Base-by-base conservation (phyloP, 148 eudicot species). In the Diospyros kaki region DNA sequence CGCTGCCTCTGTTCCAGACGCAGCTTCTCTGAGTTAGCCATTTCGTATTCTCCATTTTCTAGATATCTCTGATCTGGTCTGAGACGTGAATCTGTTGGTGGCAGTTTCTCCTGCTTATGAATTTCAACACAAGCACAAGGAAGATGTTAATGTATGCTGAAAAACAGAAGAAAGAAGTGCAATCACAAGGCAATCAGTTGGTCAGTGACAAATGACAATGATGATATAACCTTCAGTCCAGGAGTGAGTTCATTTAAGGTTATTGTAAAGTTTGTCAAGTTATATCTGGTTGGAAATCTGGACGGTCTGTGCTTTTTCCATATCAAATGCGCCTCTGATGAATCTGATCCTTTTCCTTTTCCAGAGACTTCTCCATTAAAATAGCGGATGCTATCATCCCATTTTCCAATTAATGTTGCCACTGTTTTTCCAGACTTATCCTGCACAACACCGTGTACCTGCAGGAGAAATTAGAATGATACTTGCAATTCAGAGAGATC, bases 31-130 rank as follows among this genome's bases (percentile, higher is more conserved):
- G 80, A 45, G 48, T 72, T 72, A 18, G 83, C 83, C 61, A 41
- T 58, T 58, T 73, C 75, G 15, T 76, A 81, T 55, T 76, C 83
- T 44, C 83, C 83, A 46, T 81, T 73, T 71, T 81, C 80, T 55
- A 81, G 51, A 55, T 48, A 75, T 78, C 83, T 72, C 65, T 81
- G 83, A 68, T 81, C 83, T 51, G 80, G 83, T 66, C 83, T 73
- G 60, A 76, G 80, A 68, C 83, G 69, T 60, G 83, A 81, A 72
- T 81, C 83, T 53, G 83, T 81, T 44, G 83, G 80, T 42, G 83
- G 83, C 65, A 81, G 69, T 69, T 76, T 81, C 58, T 81, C 83
- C 83, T 80, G 75, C 48, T 9, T 43, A 64, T 46, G 58, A 71
- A 59, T 7, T 50, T 74, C 45, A 46, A 43, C 17, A 15, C 46